Evolutionary conservation across 1,284 basidiomycete species (phyloP).

Genomic region (Ganoderma resinaceum): DNA sequence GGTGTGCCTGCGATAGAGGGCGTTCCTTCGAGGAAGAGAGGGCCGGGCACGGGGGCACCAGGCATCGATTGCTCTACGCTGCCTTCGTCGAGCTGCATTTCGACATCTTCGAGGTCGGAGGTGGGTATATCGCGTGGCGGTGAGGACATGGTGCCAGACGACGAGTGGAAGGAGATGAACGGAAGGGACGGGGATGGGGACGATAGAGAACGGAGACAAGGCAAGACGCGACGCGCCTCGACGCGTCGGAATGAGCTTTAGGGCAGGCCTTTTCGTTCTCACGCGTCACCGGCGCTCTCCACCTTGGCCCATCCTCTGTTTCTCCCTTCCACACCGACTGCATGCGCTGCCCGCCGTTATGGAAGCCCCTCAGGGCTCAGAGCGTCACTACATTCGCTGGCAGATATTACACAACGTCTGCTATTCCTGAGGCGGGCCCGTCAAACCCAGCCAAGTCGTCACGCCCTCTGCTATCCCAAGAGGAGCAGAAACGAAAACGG

Average conservation of each 20-base stretch:
- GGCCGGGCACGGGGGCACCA: conserved; percentile 50
- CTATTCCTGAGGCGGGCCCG: conserved; percentile 17
- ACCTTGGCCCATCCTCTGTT: neutral
- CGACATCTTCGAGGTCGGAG: conserved; percentile 62
- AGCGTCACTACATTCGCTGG: neutral
- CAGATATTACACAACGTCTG: conserved; percentile 18
- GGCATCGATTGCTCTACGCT: conserved; percentile 50
- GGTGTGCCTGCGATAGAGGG: conserved; percentile 66
- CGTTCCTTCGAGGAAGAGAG: conserved; percentile 68
- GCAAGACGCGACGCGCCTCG: conserved; percentile 28
- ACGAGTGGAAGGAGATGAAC: neutral
- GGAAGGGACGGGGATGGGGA: neutral
- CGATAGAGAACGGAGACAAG: conserved; percentile 9
- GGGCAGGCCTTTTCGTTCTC: conserved; percentile 32
- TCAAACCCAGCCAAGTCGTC: conserved; percentile 6
- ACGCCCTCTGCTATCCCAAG: conserved; percentile 9
- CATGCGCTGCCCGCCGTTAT: conserved; percentile 13
- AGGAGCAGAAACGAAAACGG: conserved; percentile 44
- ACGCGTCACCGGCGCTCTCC: conserved; percentile 16
- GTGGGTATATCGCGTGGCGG: conserved; percentile 73
- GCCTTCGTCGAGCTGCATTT: conserved; percentile 56
- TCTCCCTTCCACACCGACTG: neutral
- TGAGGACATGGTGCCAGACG: conserved; percentile 60
- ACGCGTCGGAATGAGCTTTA: conserved; percentile 33
- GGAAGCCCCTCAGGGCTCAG: conserved; percentile 7